Evolutionary conservation across 352 stramenopile genomes (phyloP).

Genomic region (Phytophthora citrophthora): DNA sequence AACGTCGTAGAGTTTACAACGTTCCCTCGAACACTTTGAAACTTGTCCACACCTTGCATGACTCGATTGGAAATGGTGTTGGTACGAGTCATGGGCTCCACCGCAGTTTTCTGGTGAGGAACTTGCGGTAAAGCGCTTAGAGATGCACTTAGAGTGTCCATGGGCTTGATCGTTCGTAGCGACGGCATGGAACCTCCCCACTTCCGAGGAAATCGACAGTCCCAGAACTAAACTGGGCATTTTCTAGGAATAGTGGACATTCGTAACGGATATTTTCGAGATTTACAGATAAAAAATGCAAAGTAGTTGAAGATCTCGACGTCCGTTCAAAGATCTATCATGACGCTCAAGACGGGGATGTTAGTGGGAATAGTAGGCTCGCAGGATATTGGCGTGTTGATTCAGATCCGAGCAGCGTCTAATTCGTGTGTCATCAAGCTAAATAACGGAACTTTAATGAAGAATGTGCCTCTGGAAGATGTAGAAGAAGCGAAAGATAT

Average conservation of each 20-base stretch:
- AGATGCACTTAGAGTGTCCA: conserved; percentile 46
- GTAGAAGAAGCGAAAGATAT: conserved; percentile 56
- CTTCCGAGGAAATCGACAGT: not conserved
- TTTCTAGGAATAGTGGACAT: conserved; percentile 1
- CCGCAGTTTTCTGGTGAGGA: conserved; percentile 31
- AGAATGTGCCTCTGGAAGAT: conserved; percentile 71
- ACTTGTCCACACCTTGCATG: conserved; percentile 31
- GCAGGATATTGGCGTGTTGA: conserved; percentile 60
- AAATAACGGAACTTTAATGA: conserved; percentile 64
- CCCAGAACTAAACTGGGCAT: not conserved
- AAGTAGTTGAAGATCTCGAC: not conserved
- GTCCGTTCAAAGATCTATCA: conserved; percentile 22
- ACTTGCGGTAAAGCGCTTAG: conserved; percentile 30
- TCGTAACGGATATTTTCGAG: conserved; percentile 19
- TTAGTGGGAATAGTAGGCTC: conserved; percentile 60
- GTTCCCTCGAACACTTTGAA: conserved; percentile 22
- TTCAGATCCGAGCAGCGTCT: conserved; percentile 64
- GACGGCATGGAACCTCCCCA: conserved; percentile 22
- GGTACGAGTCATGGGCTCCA: conserved; percentile 48
- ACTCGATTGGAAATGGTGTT: conserved; percentile 54
- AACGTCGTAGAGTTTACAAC: conserved; percentile 30
- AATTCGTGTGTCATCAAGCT: conserved; percentile 79
- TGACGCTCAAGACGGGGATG: conserved; percentile 64
- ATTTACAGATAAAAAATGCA: no score
- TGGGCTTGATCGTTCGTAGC: conserved; percentile 28